These are phyloP conservation scores for Collariella sp. DNA, from an alignment of 495 filamentous ascomycete genomes.

Conservation along the genomic window DNA sequence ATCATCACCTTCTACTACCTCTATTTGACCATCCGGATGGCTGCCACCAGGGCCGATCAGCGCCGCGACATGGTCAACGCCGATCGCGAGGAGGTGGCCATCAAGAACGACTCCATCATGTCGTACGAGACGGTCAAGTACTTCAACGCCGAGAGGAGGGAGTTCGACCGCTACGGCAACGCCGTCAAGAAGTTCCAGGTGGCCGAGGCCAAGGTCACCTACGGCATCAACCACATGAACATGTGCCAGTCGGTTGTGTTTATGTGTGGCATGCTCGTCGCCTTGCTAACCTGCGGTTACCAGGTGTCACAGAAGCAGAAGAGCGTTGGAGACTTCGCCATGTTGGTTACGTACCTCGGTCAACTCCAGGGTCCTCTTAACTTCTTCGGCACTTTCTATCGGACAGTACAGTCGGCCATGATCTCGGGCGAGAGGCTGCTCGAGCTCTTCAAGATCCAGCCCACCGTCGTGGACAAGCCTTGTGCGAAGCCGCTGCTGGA, in stretches of 20 bases:
- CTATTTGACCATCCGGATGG: constrained; percentile 96
- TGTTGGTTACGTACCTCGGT: constrained; percentile 78
- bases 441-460: too few species aligned
- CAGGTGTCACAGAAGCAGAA: constrained; percentile 69
- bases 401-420: constrained; percentile 91
- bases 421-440: too few species aligned
- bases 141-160: constrained; percentile 92
- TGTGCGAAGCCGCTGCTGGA: too few species aligned
- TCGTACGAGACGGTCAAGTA: too few species aligned
- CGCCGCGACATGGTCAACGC: constrained; percentile 90
- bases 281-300: constrained; percentile 62
- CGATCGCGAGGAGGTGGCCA: constrained; percentile 87
- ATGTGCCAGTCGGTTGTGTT: constrained; percentile 92
- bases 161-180: constrained; percentile 74
- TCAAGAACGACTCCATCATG: constrained; percentile 96
- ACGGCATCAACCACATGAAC: constrained; percentile 88
- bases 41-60: constrained; percentile 83
- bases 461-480: too few species aligned
- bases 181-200: constrained; percentile 76
- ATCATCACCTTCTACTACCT: constrained; percentile 97
- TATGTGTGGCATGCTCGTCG: constrained; percentile 67
- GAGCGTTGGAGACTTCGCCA: constrained; percentile 69
- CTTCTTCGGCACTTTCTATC: constrained; percentile 97
- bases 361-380: constrained; percentile 90
- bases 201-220: constrained; percentile 79